Evolutionary conservation across 2,329 filamentous ascomycete genomes (phyloP).

Genomic region (Tolypocladium ophioglossoides): DNA sequence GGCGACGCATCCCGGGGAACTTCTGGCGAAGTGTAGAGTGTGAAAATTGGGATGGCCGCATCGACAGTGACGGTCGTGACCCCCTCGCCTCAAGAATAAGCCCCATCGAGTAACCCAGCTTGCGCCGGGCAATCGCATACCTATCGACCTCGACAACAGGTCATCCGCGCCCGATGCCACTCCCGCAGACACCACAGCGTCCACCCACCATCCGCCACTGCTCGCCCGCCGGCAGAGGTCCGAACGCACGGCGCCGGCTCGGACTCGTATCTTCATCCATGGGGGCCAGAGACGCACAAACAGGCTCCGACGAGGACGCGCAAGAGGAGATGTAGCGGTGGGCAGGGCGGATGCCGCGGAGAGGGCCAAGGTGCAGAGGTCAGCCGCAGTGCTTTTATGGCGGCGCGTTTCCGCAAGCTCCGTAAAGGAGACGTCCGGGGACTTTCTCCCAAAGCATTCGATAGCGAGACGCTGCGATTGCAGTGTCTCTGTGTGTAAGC

Average conservation of each 20-base stretch:
- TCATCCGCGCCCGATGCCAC: conserved; percentile 39
- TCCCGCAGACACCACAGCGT: conserved; percentile 35
- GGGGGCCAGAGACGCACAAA: conserved; percentile 33
- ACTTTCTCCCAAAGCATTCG: conserved; percentile 98
- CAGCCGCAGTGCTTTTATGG: conserved; percentile 98
- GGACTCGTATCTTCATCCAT: conserved; percentile 91
- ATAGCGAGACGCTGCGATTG: conserved; percentile 23
- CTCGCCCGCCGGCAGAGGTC: conserved; percentile 3
- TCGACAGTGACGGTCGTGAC: conserved; percentile 16
- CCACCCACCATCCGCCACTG: conserved; percentile 29
- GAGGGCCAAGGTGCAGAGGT: conserved; percentile 54
- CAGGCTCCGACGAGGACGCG: conserved; percentile 16
- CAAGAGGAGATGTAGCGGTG: conserved; percentile 32
- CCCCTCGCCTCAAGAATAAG: conserved; percentile 99
- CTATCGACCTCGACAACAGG: conserved; percentile 92
- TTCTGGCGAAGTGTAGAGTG: conserved; percentile 32
- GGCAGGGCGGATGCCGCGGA: conserved; percentile 27
- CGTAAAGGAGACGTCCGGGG: conserved; percentile 70
- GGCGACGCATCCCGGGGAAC: conserved; percentile 19
- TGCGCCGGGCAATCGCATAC: conserved; percentile 83
- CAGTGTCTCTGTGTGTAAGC: conserved; percentile 74
- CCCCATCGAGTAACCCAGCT: conserved; percentile 96
- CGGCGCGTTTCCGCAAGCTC: conserved; percentile 90
- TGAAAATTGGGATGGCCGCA: conserved; percentile 16
- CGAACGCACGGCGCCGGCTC: conserved; percentile 15